Evolutionary conservation across 345 rosid genomes (phyloP), one percentile per base, ranked within the genome.

Genomic region (Luvunga scandens): DNA sequence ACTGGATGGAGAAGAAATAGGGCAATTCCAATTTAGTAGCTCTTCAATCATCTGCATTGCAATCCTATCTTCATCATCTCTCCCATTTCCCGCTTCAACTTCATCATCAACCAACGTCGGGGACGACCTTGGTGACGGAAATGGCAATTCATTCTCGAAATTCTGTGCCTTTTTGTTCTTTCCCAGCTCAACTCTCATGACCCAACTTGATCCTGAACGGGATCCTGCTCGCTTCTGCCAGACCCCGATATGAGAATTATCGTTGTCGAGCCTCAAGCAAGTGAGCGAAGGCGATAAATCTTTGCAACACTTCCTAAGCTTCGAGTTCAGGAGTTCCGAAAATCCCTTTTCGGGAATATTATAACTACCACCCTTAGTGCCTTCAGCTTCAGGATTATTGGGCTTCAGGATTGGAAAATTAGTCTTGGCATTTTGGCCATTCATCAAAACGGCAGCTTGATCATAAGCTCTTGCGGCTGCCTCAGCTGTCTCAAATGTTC

Each of bases 1-100:
- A 66, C 12, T 22, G 12, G 77, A 27, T n/a, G 72, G 48, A 16
- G 67, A 48, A 48, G 61, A 12, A 60, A 71, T 55, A 78, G 85
- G 85, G 75, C 85, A 88, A 12, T 87, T 86, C 89, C 92, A 89
- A 42, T 83, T 86, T 0, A 90, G 93, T 25, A 92, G 71, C 73
- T 92, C 97, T 77, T 92, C 97, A 56, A 92, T 87, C 97, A 90
- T 90, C 81, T 92, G 94, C 93, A 90, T 69, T 12, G 94, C 87
- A 78, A 90, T 57, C 48, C 75, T 77, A 66, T 90, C 92, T 60
- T 88, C 97, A 39, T 90, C 97, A 14, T 59, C 75, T 19, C 53
- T 59, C 36, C 59, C 85, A 79, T 10, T 75, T 56, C 59, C 73
- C 59, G 71, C 79, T 39, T 69, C 76, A 1, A n/a, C 66, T 71